phyloP scores from a whole-genome alignment of 495 filamentous ascomycete genomes.

The Neurospora sp. region DNA sequence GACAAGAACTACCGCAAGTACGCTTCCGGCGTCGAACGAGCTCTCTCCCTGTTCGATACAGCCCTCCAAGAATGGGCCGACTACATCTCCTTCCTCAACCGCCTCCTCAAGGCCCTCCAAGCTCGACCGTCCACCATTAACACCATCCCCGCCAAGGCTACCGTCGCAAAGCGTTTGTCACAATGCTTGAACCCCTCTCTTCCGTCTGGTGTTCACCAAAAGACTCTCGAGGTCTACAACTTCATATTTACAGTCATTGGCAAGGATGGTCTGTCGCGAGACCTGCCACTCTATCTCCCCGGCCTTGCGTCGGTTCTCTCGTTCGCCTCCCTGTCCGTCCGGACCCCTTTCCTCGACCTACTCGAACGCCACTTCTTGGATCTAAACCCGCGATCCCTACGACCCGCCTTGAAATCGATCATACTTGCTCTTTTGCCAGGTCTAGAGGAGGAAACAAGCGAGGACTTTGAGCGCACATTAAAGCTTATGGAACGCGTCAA shows the following conservation, averaged over 20 bases:
- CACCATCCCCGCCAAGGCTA: conserved; percentile 70
- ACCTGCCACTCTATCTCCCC: conserved; percentile 80
- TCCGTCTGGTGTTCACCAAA: conserved; percentile 97
- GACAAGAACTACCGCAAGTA: conserved; percentile 90
- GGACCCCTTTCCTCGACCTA: conserved; percentile 72
- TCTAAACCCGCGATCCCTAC: conserved; percentile 56
- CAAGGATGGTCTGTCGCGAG: conserved; percentile 62
- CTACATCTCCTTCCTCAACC: conserved; percentile 93
- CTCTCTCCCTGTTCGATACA: conserved; percentile 83
- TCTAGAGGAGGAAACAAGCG: conserved; percentile 89
- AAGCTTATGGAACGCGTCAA: conserved; percentile 70
- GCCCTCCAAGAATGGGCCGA: conserved; percentile 97
- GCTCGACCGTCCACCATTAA: conserved; percentile 61
- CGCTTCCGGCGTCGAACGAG: conserved; percentile 77
- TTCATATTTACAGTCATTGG: conserved; percentile 77
- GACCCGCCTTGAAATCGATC: conserved; percentile 82
- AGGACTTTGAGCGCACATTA: conserved; percentile 88
- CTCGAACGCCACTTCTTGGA: conserved; percentile 71
- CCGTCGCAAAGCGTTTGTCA: conserved; percentile 81
- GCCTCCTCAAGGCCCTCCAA: conserved; percentile 89
- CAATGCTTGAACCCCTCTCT: conserved; percentile 91
- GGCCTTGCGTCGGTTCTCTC: conserved; percentile 80
- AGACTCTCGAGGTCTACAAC: conserved; percentile 85
- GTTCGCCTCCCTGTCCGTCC: conserved; percentile 84
- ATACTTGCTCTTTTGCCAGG: conserved; percentile 80